Base-by-base conservation (phyloP, 2,329 filamentous ascomycete species). In the Chrysoporthe austroafricana region DNA sequence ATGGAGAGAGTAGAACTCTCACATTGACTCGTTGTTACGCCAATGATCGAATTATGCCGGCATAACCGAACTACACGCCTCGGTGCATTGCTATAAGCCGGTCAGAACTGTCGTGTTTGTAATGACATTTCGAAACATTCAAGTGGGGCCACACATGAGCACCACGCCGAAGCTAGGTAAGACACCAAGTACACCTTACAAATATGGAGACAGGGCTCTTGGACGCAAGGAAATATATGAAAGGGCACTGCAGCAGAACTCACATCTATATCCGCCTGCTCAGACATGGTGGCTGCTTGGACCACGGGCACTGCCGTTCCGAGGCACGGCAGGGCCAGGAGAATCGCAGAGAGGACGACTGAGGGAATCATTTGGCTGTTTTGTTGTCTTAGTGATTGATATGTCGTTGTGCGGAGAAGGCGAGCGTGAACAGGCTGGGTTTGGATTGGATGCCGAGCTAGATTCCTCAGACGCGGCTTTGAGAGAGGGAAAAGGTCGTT, bases 291-390 rank as follows among this genome's bases (percentile, higher is more conserved):
- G 8, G 26, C 36, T 11, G 44, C 61, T 9, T 56, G 50, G 21
- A 43, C 59, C 1, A 64, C 13, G 21, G 66, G 66, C 14, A 56
- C 62, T 2, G 66, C 66, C 16, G 34, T 48, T 6, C 54, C 66
- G 26, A 46, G 60, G 7, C 42, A 64, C 0, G 66, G 62, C 46
- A 64, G 26, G n/a, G 66, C 66, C 54, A 67, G 6, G 39, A 64
- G 9, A 16, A 67, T 36, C 39, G 56, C 62, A n/a, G 66, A 64
- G 50, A 54, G 50, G 50, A 54, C 21, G 32, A 54, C 4, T 13
- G 50, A 54, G 26, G 13, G 50, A 21, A 32, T 13, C 50, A 54
- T 54, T 54, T 26, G 36, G 36, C 16, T 32, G 11, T 34, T 26
- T 13, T 9, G 48, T 52, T 52, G 21, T 50, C 3, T 50, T 21